A percentile compares a stretch with the other conserved stretches of the same genome.
Evolutionary conservation across 306 rosid species (phyloP).

Genomic region (Albizia julibrissin): DNA sequence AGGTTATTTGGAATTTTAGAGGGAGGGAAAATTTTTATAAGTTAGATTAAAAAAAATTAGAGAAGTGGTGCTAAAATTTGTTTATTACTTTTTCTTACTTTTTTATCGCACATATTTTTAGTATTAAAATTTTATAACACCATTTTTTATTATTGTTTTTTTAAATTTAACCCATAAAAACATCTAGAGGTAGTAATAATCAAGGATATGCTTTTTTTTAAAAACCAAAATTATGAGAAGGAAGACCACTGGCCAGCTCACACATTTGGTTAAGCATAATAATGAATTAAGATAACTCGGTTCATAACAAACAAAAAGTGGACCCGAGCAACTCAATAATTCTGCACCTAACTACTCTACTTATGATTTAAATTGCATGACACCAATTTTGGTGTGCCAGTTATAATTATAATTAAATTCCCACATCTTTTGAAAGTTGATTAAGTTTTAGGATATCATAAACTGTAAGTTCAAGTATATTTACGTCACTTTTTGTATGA

Average conservation of each 20-base stretch:
- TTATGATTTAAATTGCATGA: not conserved
- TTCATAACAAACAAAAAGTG: slow-evolving; percentile 15
- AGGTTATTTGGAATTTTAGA: no score
- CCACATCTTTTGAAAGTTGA: not conserved
- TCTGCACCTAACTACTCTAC: slow-evolving; percentile 8
- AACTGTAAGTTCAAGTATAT: not conserved
- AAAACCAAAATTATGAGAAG: slow-evolving; percentile 3
- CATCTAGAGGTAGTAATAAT: no score
- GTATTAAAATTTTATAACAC: no score
- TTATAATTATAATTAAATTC: not conserved
- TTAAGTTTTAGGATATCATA: not conserved
- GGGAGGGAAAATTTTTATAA: no score
- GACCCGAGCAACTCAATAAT: slow-evolving; percentile 10
- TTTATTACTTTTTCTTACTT: no score
- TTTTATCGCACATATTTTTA: no score
- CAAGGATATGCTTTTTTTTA: no score
- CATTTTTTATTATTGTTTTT: no score
- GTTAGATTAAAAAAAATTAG: no score
- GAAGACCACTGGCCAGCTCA: slow-evolving; percentile 31
- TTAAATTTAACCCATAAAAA: no score
- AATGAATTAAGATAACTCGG: not conserved
- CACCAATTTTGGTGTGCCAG: not conserved
- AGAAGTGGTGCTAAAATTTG: no score
- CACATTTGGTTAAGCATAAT: not conserved
- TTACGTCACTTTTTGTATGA: not conserved